phyloP scores from a whole-genome alignment of 257 asterid species.

The Coffea canephora region DNA sequence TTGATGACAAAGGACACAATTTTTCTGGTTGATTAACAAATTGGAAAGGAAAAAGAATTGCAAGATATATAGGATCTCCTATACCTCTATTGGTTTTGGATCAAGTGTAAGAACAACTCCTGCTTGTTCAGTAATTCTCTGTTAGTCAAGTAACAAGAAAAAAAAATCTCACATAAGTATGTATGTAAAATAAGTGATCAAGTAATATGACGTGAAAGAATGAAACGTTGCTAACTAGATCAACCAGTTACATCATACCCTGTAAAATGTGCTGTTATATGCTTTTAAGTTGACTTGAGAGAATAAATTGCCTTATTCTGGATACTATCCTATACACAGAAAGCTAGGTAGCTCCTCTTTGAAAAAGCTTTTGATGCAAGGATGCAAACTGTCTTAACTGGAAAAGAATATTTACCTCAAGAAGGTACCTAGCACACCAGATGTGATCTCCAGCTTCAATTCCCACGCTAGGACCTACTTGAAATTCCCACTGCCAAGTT shows the following conservation, averaged over 20 bases:
- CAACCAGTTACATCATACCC: not conserved
- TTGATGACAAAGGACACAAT: constrained; percentile 13
- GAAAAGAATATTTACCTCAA: constrained; percentile 58
- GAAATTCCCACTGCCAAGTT: constrained; percentile 88
- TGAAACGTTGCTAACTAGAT: not conserved
- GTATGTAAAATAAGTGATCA: not conserved
- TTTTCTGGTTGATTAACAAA: constrained; percentile 5
- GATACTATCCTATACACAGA: not conserved
- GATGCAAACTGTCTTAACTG: not conserved
- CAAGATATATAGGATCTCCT: not conserved
- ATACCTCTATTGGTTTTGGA: constrained; percentile 94
- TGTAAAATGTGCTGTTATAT: not conserved
- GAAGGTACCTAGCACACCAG: constrained; percentile 95
- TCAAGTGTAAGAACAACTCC: constrained; percentile 91
- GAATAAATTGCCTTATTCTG: not conserved
- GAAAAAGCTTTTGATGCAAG: not conserved
- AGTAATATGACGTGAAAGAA: not conserved
- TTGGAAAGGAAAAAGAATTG: not conserved
- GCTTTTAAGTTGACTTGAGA: not conserved
- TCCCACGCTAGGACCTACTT: constrained; percentile 97
- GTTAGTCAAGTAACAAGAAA: constrained; percentile 21
- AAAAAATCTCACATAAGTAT: not conserved
- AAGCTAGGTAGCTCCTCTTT: not conserved
- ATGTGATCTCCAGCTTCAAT: constrained; percentile 96
- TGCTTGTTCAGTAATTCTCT: constrained; percentile 99